Conservation (phyloP, 1,284 basidiomycete species). For the Cutaneotrichosporon curvatum region DNA sequence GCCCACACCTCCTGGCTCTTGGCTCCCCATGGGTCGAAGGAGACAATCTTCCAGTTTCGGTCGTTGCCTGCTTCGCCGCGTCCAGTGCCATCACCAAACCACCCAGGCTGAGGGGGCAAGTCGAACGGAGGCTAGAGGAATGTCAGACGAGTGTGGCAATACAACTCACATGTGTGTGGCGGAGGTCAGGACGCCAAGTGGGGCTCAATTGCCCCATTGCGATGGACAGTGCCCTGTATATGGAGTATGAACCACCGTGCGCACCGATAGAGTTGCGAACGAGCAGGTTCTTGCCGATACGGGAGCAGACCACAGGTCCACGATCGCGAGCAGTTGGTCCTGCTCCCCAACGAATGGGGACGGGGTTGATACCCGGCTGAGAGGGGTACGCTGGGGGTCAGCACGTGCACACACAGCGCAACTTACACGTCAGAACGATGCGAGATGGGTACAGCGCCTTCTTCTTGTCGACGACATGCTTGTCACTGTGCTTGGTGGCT, state of each 20-base stretch:
- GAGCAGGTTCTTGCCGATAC: conserved; percentile 76
- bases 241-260: conserved; percentile 86
- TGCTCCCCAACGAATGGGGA: conserved; percentile 76
- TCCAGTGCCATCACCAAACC: conserved; percentile 56
- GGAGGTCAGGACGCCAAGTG: conserved; percentile 77
- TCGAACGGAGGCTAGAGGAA: conserved; percentile 60
- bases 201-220: conserved; percentile 83
- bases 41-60: conserved; percentile 65
- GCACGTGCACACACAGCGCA: not conserved
- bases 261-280: conserved; percentile 89
- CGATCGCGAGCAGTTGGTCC: conserved; percentile 49
- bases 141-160: not conserved
- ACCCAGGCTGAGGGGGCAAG: conserved; percentile 71
- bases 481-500: not conserved
- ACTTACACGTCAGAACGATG: conserved; percentile 37
- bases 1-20: conserved; percentile 73
- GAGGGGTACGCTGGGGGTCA: conserved; percentile 57
- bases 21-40: conserved; percentile 92
- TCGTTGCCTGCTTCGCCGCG: conserved; percentile 6
- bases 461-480: conserved; percentile 8
- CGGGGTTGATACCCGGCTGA: conserved; percentile 67
- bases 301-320: conserved; percentile 83
- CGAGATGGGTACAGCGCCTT: conserved; percentile 32
- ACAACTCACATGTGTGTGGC: conserved; percentile 59
- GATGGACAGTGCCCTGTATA: conserved; percentile 86